These are phyloP conservation scores for Talaromyces piceae DNA, from an alignment of 2,329 filamentous ascomycete species.

Conservation along the genomic window DNA sequence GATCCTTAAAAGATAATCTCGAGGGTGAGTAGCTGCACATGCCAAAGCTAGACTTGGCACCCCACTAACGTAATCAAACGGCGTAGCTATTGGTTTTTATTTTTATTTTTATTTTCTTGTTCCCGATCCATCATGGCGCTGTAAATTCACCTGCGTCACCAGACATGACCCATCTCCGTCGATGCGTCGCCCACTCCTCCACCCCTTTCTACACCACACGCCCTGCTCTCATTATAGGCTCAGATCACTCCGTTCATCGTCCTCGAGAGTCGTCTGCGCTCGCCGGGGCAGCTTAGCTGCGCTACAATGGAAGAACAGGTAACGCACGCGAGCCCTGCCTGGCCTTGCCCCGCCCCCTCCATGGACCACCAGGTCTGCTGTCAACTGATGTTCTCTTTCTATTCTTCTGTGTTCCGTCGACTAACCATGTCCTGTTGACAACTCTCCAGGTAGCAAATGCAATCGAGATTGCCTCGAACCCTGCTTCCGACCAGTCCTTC, in stretches of 20 bases:
- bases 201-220: neutral
- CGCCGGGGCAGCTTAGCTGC: conserved; percentile 29
- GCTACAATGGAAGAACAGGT: conserved; percentile 39
- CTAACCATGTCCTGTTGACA: neutral
- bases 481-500: conserved; percentile 63
- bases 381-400: neutral
- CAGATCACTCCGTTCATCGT: neutral
- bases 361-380: conserved; percentile 14
- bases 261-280: conserved; percentile 17
- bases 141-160: conserved; percentile 8
- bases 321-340: conserved; percentile 14
- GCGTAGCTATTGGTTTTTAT: too few species aligned
- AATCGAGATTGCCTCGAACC: conserved; percentile 88
- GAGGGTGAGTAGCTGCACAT: neutral
- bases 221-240: neutral
- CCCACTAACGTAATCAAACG: too few species aligned
- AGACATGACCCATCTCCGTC: conserved; percentile 6
- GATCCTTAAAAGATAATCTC: neutral
- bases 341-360: conserved; percentile 18
- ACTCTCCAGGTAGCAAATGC: conserved; percentile 89
- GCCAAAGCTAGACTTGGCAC: neutral
- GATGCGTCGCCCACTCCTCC: conserved; percentile 3
- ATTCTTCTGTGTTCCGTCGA: neutral
- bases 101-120: neutral
- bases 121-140: conserved; percentile 1